phyloP scores from a whole-genome alignment of 495 filamentous ascomycete genomes.

The Talaromyces trachyspermus region DNA sequence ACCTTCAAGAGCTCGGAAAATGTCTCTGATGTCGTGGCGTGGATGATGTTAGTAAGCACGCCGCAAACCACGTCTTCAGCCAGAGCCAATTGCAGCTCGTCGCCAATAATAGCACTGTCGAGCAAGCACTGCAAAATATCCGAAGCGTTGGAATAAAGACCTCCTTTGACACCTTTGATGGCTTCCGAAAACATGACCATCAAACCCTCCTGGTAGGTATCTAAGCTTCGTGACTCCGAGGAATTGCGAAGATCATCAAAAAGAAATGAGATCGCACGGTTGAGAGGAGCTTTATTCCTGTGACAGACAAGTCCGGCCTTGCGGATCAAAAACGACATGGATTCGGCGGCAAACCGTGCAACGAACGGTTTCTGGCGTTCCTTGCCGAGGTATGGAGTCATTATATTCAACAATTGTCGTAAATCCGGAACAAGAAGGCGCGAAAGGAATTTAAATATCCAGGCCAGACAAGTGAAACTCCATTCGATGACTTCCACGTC shows the following conservation, averaged over 20 bases:
- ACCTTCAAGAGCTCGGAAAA: constrained; percentile 51
- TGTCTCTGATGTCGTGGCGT: constrained; percentile 66
- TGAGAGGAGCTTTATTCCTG: constrained; percentile 60
- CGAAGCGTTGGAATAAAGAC: constrained; percentile 70
- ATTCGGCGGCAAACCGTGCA: constrained; percentile 85
- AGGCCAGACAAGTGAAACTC: constrained; percentile 91
- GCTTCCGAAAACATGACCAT: constrained; percentile 88
- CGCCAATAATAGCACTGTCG: constrained; percentile 38
- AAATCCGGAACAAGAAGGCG: constrained; percentile 78
- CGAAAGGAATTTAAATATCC: constrained; percentile 94
- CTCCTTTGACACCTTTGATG: constrained; percentile 71
- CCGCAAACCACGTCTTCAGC: constrained; percentile 63
- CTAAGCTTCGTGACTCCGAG: constrained; percentile 40
- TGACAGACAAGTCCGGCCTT: constrained; percentile 73
- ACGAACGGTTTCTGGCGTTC: constrained; percentile 75
- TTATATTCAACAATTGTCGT: constrained; percentile 69
- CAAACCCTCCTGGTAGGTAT: constrained; percentile 69
- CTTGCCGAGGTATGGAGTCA: constrained; percentile 82
- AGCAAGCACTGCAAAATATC: constrained; percentile 63
- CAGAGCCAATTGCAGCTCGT: constrained; percentile 36
- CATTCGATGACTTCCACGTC: constrained; percentile 84
- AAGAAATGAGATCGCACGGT: constrained; percentile 59
- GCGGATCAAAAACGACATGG: constrained; percentile 85
- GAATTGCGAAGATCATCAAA: constrained; percentile 56
- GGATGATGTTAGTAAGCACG: constrained; percentile 68